These are phyloP conservation scores for Elongisporangium anandrum DNA, from an alignment of 352 stramenopile species.

Conservation along the genomic window DNA sequence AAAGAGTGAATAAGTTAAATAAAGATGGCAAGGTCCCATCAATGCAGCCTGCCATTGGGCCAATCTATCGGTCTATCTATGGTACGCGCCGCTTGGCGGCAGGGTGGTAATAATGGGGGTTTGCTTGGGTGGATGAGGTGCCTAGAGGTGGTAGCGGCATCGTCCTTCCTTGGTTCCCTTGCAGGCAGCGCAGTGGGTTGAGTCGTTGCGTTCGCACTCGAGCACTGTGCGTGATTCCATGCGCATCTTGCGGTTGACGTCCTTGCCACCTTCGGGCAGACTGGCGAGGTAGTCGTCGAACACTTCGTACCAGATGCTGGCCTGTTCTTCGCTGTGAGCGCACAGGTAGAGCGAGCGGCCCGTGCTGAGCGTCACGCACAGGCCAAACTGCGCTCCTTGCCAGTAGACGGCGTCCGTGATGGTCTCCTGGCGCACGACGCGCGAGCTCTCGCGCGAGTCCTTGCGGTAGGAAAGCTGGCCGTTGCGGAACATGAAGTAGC, in stretches of 20 bases:
- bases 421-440: conserved; percentile 39
- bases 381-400: conserved; percentile 38
- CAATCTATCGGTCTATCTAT: neutral
- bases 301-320: conserved; percentile 59
- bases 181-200: neutral
- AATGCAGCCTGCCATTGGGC: neutral
- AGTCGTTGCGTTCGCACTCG: neutral
- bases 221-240: neutral
- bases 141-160: neutral
- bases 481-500: conserved; percentile 77
- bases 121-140: neutral
- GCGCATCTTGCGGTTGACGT: neutral
- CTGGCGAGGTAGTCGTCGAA: conserved; percentile 37
- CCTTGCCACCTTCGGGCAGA: neutral
- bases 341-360: conserved; percentile 43
- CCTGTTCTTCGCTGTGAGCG: conserved; percentile 47
- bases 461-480: conserved; percentile 60
- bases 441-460: conserved; percentile 44
- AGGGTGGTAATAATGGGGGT: neutral
- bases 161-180: neutral
- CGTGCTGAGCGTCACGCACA: conserved; percentile 43
- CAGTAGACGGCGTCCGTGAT: conserved; percentile 52
- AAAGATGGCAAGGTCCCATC: neutral
- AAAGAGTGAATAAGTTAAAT: neutral
- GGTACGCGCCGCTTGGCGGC: neutral